Evolutionary conservation across 352 stramenopile species (phyloP), one percentile per base, ranked within the genome.

Genomic region (Phytopythium ostracodes): DNA sequence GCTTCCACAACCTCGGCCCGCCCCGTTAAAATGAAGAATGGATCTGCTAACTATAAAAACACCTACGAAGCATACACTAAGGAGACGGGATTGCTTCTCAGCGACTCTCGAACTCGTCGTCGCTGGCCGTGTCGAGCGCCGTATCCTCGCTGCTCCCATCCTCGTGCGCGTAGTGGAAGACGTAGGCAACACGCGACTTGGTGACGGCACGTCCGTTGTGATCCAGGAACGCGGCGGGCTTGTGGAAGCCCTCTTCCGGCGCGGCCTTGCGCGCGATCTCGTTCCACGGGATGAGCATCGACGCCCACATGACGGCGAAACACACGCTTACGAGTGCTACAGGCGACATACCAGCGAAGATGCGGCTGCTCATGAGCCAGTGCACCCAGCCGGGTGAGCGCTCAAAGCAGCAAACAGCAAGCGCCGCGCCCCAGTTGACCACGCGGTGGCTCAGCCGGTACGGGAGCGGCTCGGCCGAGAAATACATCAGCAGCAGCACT

Each of bases 401-500:
- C 57, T 84, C 62, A 1, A 78, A 50, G 22, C 71, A 53, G 8
- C 71, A 70, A 36, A 88, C 59, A 0, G 64, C 20, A 20, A 75
- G 27, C 38, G 72, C 70, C 5, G 64, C 56, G 7, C 66, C 44
- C 75, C 77, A 85, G 43, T 84, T 69, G 18, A 72, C 53, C n/a
- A 71, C 46, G 22, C 81, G 74, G 36, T 65, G 70, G 42, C 64
- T 56, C 70, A 74, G 86, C 10, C 68, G 22, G 68, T 87, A 87
- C 14, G 70, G 50, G 24, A 85, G 29, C 35, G 68, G 65, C 29
- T 75, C 56, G 62, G 79, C 69, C 20, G 55, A 60, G 63, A 87
- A 82, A 64, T 88, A 91, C 15, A 87, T 59, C 70, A 85, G 67
- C 56, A 84, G 62, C 29, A 89, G 60, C 42, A 85, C 68, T 46